Percentiles rank a stretch among this genome's conserved stretches.
Conservation (phyloP, 495 filamentous ascomycete species). For the Cenococcum geophilum region DNA sequence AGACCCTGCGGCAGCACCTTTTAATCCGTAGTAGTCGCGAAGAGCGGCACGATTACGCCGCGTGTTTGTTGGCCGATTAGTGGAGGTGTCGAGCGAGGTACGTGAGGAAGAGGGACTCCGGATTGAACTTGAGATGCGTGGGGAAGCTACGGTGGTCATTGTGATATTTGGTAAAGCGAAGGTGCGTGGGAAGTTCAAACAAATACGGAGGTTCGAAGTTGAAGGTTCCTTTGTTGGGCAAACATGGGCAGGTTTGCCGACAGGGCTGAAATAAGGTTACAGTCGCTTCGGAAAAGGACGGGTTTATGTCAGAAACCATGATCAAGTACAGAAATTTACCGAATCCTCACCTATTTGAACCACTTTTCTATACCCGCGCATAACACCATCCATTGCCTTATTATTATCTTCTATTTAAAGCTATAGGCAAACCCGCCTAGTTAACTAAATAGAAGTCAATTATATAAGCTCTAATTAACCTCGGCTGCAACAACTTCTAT, state of each 20-base stretch:
- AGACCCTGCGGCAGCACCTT: constrained; percentile 39
- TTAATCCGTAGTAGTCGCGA: constrained; percentile 90
- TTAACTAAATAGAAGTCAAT: too few relatives aligned
- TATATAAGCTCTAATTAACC: too few relatives aligned
- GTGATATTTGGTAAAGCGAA: background rate
- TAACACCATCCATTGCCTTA: too few relatives aligned
- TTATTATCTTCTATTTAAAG: too few relatives aligned
- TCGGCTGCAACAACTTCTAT: too few relatives aligned
- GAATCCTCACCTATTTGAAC: too few relatives aligned
- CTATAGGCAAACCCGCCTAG: too few relatives aligned
- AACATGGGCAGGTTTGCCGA: background rate
- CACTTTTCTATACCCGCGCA: too few relatives aligned
- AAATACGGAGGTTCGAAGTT: background rate
- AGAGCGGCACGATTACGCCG: constrained; percentile 75
- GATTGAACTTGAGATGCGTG: constrained; percentile 55
- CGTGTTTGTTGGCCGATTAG: constrained; percentile 40
- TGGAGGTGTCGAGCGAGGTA: constrained; percentile 61
- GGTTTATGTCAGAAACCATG: too few relatives aligned
- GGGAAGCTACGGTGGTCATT: constrained; percentile 59
- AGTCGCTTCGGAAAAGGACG: too few relatives aligned
- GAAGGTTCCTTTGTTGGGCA: background rate
- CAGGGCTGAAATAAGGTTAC: constrained; percentile 3
- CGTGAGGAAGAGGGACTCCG: constrained; percentile 66
- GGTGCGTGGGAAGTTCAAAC: background rate
- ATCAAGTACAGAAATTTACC: too few relatives aligned